Conservation (phyloP, 345 rosid genomes). For the Arabis alpina region DNA sequence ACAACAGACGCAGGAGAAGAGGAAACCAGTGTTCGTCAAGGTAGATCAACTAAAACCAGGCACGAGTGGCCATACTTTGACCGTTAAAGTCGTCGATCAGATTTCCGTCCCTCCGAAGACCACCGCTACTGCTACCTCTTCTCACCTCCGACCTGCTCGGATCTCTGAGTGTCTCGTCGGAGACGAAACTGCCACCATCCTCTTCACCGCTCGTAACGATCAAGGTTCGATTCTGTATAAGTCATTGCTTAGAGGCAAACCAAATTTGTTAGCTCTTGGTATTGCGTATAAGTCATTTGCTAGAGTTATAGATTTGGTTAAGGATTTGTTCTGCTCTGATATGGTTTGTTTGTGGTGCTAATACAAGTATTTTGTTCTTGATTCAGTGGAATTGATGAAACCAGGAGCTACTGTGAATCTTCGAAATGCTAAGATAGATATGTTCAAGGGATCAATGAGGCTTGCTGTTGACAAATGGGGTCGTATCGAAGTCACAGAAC, state of each 20-base stretch:
- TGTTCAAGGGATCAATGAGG: slow-evolving; percentile 64
- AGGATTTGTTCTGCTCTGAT: slow-evolving; percentile 2
- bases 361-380: background rate
- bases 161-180: slow-evolving; percentile 77
- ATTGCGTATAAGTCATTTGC: background rate
- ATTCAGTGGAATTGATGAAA: slow-evolving; percentile 55
- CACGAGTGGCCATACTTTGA: slow-evolving; percentile 66
- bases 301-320: background rate
- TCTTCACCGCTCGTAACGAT: slow-evolving; percentile 78
- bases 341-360: background rate
- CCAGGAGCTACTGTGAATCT: slow-evolving; percentile 53
- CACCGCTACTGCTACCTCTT: slow-evolving; percentile 41
- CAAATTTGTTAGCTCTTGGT: too few relatives aligned
- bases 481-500: slow-evolving; percentile 49
- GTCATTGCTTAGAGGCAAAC: too few relatives aligned
- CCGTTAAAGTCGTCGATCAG: slow-evolving; percentile 59
- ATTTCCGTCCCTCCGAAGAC: slow-evolving; percentile 52
- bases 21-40: slow-evolving; percentile 69
- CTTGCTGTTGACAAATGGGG: slow-evolving; percentile 71
- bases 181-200: slow-evolving; percentile 69
- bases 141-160: slow-evolving; percentile 52
- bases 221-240: slow-evolving; percentile 51
- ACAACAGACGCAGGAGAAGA: slow-evolving; percentile 46
- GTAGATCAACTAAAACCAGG: slow-evolving; percentile 72
- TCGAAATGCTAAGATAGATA: slow-evolving; percentile 61